Evolutionary conservation across 768 basidiomycete species (phyloP), one percentile per base, ranked within the genome.

Genomic region (Mycena galericulata): DNA sequence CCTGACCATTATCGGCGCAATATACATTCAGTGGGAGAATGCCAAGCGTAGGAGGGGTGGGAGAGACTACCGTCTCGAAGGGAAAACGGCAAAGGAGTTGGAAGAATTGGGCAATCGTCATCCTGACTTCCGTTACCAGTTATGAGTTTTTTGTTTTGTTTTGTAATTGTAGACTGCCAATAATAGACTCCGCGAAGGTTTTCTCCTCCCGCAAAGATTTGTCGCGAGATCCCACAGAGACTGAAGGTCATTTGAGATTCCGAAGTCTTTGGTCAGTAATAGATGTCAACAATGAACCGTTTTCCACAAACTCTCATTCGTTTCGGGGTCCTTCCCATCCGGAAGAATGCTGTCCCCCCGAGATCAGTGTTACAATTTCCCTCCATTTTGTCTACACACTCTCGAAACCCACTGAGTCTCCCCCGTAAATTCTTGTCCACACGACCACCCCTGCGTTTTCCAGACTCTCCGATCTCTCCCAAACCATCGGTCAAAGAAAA

Each of bases 401-500:
- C 46, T 38, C 17, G 38, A 27, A 62, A 40, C 6, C 24, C 20
- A 14, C 34, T 11, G 32, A 47, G 12, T 17, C 22, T 36, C 20
- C 63, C 55, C 20, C 69, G 60, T 34, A 51, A 62, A 56, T 67
- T 11, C 17, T 54, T 71, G 41, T 73, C 64, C 12, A 73, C 72
- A 17, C 67, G 67, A 54, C 54, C 67, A 10, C 34, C 60, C 8
- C 40, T 51, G n/a, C 40, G 61, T 51, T 68, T 58, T 68, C 46
- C 67, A 53, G 69, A 77, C 40, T 55, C 70, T n/a, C 49, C 61
- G 34, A 71, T 60, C 12, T 67, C 69, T 34, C 36, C 62, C n/a
- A 84, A 83, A 58, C 76, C 75, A 11, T 75, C 78, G n/a, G 72
- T 86, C 12, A 86, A 87, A 71, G 96, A 97, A 78, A 95, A 97